These are phyloP conservation scores for Beauveria pseudobassiana DNA, from an alignment of 2,329 filamentous ascomycete genomes.

Conservation along the genomic window DNA sequence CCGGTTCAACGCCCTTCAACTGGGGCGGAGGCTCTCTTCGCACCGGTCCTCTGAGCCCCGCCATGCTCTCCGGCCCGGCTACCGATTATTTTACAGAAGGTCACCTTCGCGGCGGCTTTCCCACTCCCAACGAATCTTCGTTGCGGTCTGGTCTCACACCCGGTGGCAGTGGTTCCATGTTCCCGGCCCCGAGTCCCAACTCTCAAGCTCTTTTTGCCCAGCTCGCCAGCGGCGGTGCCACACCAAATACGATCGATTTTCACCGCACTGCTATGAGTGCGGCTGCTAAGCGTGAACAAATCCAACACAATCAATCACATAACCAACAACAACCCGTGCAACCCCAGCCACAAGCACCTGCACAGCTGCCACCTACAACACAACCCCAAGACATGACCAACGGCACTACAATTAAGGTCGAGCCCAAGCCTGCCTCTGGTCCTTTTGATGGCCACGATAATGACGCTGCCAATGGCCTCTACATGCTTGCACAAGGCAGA, in stretches of 20 bases:
- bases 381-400: constrained; percentile 47
- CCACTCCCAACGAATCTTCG: constrained; percentile 94
- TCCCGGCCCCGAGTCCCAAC: constrained; percentile 83
- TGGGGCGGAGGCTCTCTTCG: constrained; percentile 81
- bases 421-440: constrained; percentile 47
- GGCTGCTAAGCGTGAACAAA: constrained; percentile 51
- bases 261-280: constrained; percentile 86
- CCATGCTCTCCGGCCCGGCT: constrained; percentile 84
- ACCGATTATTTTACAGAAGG: constrained; percentile 86
- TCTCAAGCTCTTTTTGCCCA: constrained; percentile 76
- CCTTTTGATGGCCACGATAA: constrained; percentile 85
- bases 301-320: constrained; percentile 26
- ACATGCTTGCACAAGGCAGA: constrained; percentile 76
- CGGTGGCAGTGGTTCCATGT: constrained; percentile 94
- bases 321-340: constrained; percentile 22
- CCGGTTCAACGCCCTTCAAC: constrained; percentile 64
- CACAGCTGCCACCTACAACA: constrained; percentile 31
- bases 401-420: constrained; percentile 35
- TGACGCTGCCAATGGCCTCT: constrained; percentile 90
- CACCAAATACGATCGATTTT: constrained; percentile 87
- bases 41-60: constrained; percentile 88
- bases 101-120: constrained; percentile 74
- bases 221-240: constrained; percentile 72
- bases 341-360: neutral
- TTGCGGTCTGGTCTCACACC: constrained; percentile 86